Evolutionary conservation across 305 asterid species (phyloP).

Genomic region (Caryopteris hybrid): DNA sequence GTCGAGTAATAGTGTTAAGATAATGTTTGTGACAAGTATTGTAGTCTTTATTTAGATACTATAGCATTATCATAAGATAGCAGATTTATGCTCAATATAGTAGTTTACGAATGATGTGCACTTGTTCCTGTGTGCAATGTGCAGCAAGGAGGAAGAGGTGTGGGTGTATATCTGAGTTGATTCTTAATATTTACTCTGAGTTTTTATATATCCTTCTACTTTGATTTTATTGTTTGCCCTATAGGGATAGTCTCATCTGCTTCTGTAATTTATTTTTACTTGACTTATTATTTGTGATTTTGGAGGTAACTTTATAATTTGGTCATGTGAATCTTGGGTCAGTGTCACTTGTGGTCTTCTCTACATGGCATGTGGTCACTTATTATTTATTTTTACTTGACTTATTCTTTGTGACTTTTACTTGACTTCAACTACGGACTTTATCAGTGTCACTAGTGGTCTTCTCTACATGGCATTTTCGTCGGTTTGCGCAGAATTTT

Average conservation of each 20-base stretch:
- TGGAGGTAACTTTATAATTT: too few species aligned
- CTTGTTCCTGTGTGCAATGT: slow-evolving; percentile 1
- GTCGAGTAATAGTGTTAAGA: neutral
- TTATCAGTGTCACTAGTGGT: too few species aligned
- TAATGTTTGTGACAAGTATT: neutral
- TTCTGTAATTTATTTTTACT: neutral
- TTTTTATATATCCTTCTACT: too few species aligned
- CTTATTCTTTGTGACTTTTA: too few species aligned
- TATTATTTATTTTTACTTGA: too few species aligned
- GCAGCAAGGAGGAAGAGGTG: neutral
- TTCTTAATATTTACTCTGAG: neutral
- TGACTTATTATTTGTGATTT: neutral
- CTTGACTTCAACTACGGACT: too few species aligned
- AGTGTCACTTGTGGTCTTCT: too few species aligned
- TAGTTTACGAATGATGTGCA: neutral
- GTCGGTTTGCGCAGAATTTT: too few species aligned
- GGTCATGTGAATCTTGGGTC: too few species aligned
- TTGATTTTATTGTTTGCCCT: too few species aligned
- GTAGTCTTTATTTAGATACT: neutral
- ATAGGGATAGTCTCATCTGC: neutral
- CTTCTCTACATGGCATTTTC: too few species aligned
- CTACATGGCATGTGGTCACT: too few species aligned
- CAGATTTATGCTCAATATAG: neutral
- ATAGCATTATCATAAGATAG: neutral
- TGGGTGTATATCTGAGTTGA: neutral